These are phyloP conservation scores for Mucor indicus DNA, from an alignment of 371 early-diverging fungal genomes.

Conservation along the genomic window DNA sequence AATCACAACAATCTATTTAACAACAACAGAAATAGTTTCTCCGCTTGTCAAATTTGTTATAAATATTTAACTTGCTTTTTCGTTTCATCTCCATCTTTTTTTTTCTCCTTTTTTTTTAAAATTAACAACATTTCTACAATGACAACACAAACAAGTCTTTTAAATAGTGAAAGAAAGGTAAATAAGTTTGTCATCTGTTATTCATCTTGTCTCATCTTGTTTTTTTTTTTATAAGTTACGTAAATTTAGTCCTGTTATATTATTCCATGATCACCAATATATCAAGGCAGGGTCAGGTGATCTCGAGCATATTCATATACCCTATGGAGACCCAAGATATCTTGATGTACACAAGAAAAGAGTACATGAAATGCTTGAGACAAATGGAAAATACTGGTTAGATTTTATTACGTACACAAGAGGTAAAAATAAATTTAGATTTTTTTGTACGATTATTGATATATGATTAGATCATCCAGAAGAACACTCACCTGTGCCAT, in stretches of 20 bases:
- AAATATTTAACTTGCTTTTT: too few species aligned
- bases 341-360: conserved; percentile 26
- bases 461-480: conserved; percentile 26
- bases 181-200: not conserved
- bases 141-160: too few species aligned
- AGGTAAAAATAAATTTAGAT: too few species aligned
- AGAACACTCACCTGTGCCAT: conserved; percentile 38
- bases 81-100: too few species aligned
- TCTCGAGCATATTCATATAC: conserved; percentile 29
- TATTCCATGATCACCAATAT: conserved; percentile 38
- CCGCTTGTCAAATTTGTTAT: conserved; percentile 23
- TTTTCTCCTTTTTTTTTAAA: not conserved
- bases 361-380: conserved; percentile 32
- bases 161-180: conserved; percentile 2
- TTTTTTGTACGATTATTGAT: too few species aligned
- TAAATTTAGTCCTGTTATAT: conserved; percentile 37
- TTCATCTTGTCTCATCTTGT: too few species aligned
- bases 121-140: too few species aligned
- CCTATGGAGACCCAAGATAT: conserved; percentile 27
- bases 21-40: too few species aligned
- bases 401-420: conserved; percentile 26
- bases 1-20: too few species aligned
- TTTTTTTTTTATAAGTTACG: too few species aligned
- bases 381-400: conserved; percentile 32
- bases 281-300: conserved; percentile 32